Conservation (phyloP, 495 filamentous ascomycete species). For the Rusavskia elegans region DNA sequence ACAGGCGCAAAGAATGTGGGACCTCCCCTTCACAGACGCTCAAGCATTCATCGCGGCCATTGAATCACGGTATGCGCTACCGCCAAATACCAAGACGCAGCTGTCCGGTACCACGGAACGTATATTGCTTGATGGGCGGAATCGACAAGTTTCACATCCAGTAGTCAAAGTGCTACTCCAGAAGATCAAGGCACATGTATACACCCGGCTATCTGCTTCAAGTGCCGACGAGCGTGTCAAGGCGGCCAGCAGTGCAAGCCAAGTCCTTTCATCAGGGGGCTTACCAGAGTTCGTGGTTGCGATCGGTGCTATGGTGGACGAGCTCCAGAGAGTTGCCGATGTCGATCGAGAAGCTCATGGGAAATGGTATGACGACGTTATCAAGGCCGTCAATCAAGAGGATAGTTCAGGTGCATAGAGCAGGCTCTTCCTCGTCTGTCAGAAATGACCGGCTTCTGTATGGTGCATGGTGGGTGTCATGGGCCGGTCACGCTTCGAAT, state of each 20-base stretch:
- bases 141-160: slow-evolving; percentile 20
- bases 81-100: slow-evolving; percentile 30
- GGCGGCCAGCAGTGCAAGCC: slow-evolving; percentile 66
- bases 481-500: neutral
- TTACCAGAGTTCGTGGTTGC: slow-evolving; percentile 79
- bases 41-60: slow-evolving; percentile 59
- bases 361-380: slow-evolving; percentile 53
- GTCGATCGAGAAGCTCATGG: slow-evolving; percentile 73
- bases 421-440: neutral
- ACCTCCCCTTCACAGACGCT: slow-evolving; percentile 37
- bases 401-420: neutral
- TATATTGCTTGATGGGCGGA: slow-evolving; percentile 28
- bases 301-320: slow-evolving; percentile 70
- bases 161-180: slow-evolving; percentile 22
- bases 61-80: slow-evolving; percentile 69
- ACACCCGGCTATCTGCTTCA: slow-evolving; percentile 56
- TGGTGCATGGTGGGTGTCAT: neutral
- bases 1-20: slow-evolving; percentile 64
- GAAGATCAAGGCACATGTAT: slow-evolving; percentile 41
- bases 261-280: slow-evolving; percentile 64
- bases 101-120: slow-evolving; percentile 35
- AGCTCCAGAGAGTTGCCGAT: slow-evolving; percentile 52
- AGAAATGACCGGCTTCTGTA: neutral
- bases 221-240: slow-evolving; percentile 68
- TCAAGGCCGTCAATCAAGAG: neutral